A percentile compares a stretch with the other conserved stretches of the same genome.
Conservation (phyloP, 129 eudicot genomes). For the Sambucus nigra region DNA sequence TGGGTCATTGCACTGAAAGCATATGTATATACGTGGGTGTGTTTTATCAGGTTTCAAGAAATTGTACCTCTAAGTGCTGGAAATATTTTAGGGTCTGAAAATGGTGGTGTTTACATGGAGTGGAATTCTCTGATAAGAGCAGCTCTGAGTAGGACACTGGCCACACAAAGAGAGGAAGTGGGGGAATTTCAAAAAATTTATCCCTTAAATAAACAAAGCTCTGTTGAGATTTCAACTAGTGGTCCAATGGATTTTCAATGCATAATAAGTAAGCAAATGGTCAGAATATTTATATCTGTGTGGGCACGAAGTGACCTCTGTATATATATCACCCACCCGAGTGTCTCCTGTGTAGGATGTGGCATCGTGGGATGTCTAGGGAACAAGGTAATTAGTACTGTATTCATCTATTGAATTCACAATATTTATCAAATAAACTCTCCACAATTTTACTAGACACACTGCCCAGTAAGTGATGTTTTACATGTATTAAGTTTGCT, state of each 20-base stretch:
- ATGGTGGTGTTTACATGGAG: slow-evolving; percentile 10
- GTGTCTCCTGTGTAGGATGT: slow-evolving; percentile 17
- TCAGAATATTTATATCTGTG: slow-evolving; percentile 10
- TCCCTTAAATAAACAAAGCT: slow-evolving; percentile 10
- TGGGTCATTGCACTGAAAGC: neutral
- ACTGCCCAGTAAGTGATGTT: no score
- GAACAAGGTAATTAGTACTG: slow-evolving; percentile 6
- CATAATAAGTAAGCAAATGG: slow-evolving; percentile 30
- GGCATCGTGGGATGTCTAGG: slow-evolving; percentile 21
- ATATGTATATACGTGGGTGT: neutral
- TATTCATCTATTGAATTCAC: neutral
- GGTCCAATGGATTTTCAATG: slow-evolving; percentile 14
- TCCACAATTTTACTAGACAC: no score
- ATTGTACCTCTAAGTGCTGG: slow-evolving; percentile 33
- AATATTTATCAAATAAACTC: no score
- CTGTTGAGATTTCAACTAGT: slow-evolving; percentile 7
- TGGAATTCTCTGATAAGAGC: slow-evolving; percentile 25
- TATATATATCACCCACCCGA: neutral
- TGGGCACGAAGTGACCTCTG: slow-evolving; percentile 16
- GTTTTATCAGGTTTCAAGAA: slow-evolving; percentile 30
- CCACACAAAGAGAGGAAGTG: slow-evolving; percentile 7
- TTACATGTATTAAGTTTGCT: no score
- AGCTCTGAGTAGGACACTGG: slow-evolving; percentile 17
- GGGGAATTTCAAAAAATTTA: slow-evolving; percentile 13
- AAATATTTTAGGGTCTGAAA: slow-evolving; percentile 20